These are phyloP conservation scores for Fusarium sp. DNA, from an alignment of 2,329 filamentous ascomycete genomes.

Conservation along the genomic window DNA sequence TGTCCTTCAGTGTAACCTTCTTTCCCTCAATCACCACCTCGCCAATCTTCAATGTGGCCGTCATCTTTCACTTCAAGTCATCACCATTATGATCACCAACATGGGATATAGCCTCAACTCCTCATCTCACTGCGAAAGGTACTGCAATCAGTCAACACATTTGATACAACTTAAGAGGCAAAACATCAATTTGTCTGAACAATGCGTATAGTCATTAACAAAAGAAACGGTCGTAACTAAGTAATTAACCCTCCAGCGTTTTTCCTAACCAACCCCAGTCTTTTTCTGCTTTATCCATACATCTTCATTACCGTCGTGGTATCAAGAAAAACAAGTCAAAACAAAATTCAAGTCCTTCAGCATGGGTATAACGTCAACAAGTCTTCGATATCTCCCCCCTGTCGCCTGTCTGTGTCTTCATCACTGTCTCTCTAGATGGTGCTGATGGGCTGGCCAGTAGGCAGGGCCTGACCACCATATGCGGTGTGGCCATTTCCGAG, in stretches of 20 bases:
- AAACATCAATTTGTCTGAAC: constrained; percentile 36
- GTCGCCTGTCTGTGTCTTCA: background rate
- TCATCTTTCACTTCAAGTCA: background rate
- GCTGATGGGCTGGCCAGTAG: constrained; percentile 28
- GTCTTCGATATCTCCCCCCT: constrained; percentile 16
- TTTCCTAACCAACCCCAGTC: constrained; percentile 23
- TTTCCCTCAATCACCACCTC: background rate
- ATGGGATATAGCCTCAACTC: background rate
- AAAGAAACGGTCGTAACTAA: constrained; percentile 32
- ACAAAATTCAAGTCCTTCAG: constrained; percentile 25
- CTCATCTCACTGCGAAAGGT: background rate
- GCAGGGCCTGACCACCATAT: constrained; percentile 1
- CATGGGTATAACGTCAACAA: constrained; percentile 41
- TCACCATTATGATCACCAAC: background rate
- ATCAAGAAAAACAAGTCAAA: constrained; percentile 36
- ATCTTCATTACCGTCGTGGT: constrained; percentile 36
- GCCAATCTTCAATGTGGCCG: background rate
- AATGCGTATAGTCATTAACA: constrained; percentile 27
- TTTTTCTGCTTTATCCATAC: constrained; percentile 19
- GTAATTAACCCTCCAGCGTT: constrained; percentile 19
- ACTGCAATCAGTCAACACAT: background rate
- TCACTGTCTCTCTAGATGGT: constrained; percentile 30
- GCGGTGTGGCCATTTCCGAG: constrained; percentile 13
- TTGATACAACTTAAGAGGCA: background rate
- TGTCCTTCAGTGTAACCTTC: background rate